Conservation (phyloP, 345 rosid species). For the Carallia brachiata region DNA sequence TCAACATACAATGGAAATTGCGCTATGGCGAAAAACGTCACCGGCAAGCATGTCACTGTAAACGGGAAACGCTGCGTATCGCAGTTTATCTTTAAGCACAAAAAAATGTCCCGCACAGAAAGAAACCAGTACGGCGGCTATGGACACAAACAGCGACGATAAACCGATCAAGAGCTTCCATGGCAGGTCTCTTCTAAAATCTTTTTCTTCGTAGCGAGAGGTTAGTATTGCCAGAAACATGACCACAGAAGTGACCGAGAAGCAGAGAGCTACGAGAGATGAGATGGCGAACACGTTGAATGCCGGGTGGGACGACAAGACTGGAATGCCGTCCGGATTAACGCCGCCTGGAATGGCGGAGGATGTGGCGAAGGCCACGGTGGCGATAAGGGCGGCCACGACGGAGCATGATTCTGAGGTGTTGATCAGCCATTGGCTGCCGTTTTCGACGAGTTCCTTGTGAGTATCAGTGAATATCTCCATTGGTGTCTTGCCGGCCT, state of each 20-base stretch:
- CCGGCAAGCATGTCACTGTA: constrained; percentile 44
- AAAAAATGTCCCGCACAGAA: constrained; percentile 57
- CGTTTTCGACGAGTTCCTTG: constrained; percentile 13
- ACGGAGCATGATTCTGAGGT: constrained; percentile 4
- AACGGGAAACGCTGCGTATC: constrained; percentile 39
- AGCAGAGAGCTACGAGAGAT: constrained; percentile 28
- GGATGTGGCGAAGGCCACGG: neutral
- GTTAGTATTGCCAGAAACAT: constrained; percentile 27
- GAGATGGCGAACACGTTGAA: constrained; percentile 22
- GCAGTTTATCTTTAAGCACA: constrained; percentile 38
- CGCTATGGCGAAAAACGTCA: constrained; percentile 40
- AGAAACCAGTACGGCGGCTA: constrained; percentile 9
- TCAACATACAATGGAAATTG: constrained; percentile 50
- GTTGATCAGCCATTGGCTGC: neutral
- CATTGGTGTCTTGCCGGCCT: constrained; percentile 16
- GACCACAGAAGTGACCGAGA: neutral
- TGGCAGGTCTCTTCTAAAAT: constrained; percentile 20
- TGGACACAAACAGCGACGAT: constrained; percentile 18
- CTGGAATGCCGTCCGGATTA: constrained; percentile 7
- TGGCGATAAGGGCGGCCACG: neutral
- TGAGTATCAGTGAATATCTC: constrained; percentile 25
- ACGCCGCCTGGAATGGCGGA: constrained; percentile 22
- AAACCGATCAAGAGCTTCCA: constrained; percentile 24
- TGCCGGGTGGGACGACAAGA: neutral
- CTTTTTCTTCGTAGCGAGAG: constrained; percentile 20